Percentiles rank a stretch among this genome's conserved stretches.
Conservation (phyloP, 2,329 filamentous ascomycete species). For the Apiospora aurea region DNA sequence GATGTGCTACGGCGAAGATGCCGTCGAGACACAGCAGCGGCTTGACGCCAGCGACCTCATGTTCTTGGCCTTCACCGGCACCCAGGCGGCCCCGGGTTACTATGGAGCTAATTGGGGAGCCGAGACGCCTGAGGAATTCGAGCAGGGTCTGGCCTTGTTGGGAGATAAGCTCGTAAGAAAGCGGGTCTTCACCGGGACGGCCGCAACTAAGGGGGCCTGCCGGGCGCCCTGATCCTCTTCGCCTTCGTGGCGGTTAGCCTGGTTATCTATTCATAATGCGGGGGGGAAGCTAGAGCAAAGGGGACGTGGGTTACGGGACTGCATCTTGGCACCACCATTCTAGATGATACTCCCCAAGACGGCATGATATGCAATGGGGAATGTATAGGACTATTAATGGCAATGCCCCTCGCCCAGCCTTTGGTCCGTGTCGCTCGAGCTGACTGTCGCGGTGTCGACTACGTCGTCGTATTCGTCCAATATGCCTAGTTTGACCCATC, state of each 20-base stretch:
- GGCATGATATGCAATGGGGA: not conserved
- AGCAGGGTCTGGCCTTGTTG: constrained; percentile 10
- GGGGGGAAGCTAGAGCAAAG: constrained; percentile 6
- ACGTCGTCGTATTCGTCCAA: not conserved
- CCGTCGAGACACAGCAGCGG: not conserved
- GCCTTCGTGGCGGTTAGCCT: not conserved
- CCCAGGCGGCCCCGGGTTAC: not conserved
- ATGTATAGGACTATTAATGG: not conserved
- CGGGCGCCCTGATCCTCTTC: not conserved
- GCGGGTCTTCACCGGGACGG: not conserved
- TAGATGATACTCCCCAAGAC: not conserved
- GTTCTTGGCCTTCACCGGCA: constrained; percentile 18
- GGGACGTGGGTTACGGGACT: not conserved
- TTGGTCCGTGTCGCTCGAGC: not conserved
- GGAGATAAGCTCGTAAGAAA: constrained; percentile 7
- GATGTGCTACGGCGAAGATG: constrained; percentile 11
- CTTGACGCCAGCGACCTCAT: constrained; percentile 3
- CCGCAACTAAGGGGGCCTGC: not conserved
- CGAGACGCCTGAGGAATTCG: constrained; percentile 15
- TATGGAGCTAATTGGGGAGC: constrained; percentile 16
- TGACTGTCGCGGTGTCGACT: not conserved
- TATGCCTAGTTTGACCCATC: not conserved
- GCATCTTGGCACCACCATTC: not conserved
- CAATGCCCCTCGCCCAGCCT: not conserved
- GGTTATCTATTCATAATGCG: not conserved